These are phyloP conservation scores for Cantharellus cinnabarinus DNA, from an alignment of 768 basidiomycete genomes.

Conservation along the genomic window DNA sequence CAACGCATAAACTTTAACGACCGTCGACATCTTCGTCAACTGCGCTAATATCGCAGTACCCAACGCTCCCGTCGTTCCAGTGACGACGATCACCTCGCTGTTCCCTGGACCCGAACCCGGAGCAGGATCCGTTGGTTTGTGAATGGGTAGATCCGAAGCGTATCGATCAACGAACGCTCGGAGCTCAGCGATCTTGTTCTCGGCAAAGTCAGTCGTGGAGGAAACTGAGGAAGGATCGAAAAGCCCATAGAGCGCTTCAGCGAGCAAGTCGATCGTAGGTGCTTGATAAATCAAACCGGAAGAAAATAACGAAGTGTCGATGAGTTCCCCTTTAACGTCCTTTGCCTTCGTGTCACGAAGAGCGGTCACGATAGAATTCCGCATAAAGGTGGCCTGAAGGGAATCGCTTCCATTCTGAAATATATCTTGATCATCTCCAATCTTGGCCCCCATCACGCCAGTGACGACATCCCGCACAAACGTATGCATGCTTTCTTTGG, in stretches of 20 bases:
- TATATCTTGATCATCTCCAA: slow-evolving; percentile 20
- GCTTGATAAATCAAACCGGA: slow-evolving; percentile 6
- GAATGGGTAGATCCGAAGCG: neutral
- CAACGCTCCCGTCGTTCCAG: slow-evolving; percentile 5
- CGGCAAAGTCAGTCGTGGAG: neutral
- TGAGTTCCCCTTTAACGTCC: slow-evolving; percentile 14
- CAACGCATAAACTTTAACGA: slow-evolving; percentile 3
- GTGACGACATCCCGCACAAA: slow-evolving; percentile 20
- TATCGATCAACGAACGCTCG: slow-evolving; percentile 2
- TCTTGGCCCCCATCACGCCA: slow-evolving; percentile 14
- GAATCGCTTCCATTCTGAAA: slow-evolving; percentile 24
- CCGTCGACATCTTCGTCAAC: neutral
- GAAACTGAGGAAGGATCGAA: neutral
- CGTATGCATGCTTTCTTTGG: slow-evolving; percentile 7
- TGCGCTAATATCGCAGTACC: slow-evolving; percentile 5
- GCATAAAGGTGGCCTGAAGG: slow-evolving; percentile 23
- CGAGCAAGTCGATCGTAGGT: slow-evolving; percentile 1
- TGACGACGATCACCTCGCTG: slow-evolving; percentile 4
- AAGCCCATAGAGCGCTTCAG: neutral
- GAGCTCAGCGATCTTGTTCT: slow-evolving; percentile 1
- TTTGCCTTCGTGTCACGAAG: slow-evolving; percentile 1
- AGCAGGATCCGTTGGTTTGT: neutral
- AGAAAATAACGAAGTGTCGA: slow-evolving; percentile 7
- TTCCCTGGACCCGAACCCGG: neutral
- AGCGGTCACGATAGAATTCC: slow-evolving; percentile 17